phyloP scores from a whole-genome alignment of 192 early-diverging fungal genomes.

The Chytriomyces sp. region DNA sequence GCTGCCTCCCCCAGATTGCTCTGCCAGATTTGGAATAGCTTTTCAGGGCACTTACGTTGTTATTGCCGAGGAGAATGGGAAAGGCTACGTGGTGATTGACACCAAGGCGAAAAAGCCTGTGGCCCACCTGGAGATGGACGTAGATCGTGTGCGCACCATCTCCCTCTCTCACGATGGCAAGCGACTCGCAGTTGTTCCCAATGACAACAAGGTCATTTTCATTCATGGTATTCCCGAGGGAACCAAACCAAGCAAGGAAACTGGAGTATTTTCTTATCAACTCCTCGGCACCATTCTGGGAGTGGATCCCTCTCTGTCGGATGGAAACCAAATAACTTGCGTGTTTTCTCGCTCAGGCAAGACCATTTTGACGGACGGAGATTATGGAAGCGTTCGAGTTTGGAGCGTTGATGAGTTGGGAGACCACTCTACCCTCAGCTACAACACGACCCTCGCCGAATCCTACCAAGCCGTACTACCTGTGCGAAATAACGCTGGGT shows the following conservation, averaged over 20 bases:
- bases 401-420: constrained; percentile 33
- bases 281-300: constrained; percentile 31
- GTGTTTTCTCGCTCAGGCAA: constrained; percentile 32
- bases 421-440: constrained; percentile 23
- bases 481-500: background rate
- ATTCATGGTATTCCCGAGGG: constrained; percentile 28
- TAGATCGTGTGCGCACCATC: constrained; percentile 26
- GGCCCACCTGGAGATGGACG: constrained; percentile 24
- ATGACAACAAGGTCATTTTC: constrained; percentile 30
- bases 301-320: constrained; percentile 14
- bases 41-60: constrained; percentile 21
- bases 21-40: constrained; percentile 24
- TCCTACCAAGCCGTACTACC: constrained; percentile 20
- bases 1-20: constrained; percentile 29
- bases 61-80: constrained; percentile 33
- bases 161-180: constrained; percentile 28
- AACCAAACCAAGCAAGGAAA: constrained; percentile 11
- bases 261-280: constrained; percentile 7
- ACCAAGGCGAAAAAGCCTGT: constrained; percentile 34
- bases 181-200: constrained; percentile 32
- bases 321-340: constrained; percentile 13
- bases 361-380: constrained; percentile 32
- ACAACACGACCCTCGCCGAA: constrained; percentile 12
- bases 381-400: constrained; percentile 19
- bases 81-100: constrained; percentile 34